Evolutionary conservation across 768 basidiomycete genomes (phyloP), one percentile per base, ranked within the genome.

Genomic region (Leccinum uliginosum): DNA sequence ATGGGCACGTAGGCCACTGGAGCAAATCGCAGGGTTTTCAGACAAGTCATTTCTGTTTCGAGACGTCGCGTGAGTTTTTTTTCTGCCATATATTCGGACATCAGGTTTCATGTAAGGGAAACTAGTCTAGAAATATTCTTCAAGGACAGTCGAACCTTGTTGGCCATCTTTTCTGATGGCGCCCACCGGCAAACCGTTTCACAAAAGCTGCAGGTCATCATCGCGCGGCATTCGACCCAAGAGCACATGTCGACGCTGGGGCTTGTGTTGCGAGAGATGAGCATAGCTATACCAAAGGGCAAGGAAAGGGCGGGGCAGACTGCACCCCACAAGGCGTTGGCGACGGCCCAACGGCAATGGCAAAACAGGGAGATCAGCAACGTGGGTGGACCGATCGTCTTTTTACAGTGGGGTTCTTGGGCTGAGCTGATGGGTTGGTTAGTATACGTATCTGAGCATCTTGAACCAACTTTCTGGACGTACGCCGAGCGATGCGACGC

Each of bases 401-500:
- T 26, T 43, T 24, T 15, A 10, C 38, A n/a, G 10, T 26, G 3
- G 47, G 34, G 4, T 19, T 40, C 32, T 17, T 29, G 32, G 29
- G 6, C 54, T 49, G 40, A 63, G 17, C 19, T 50, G 47, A 50
- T 14, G 21, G 19, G 19, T 21, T 3, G 0, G 4, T 32, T 55
- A 95, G 93, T 96, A 92, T 69, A 87, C 90, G 1, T 96, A 95
- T 70, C 73, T 96, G 50, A 87, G 89, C 59, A 83, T 97, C 54
- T 74, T 97, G 54, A 97, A 97, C 63, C 93, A 96, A 68, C 81
- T 91, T 21, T 95, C 94, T 3, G 93, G 94, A 44, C 82, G 94
- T 21, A 97, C 94, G 3, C 93, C 93, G 1, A 93, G 88, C 65
- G 94, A 97, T 74, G 92, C 94, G 10, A 96, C 95, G 0, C 93